Evolutionary conservation across 2,329 filamentous ascomycete genomes (phyloP).

Genomic region (Albifimbria verrucaria): DNA sequence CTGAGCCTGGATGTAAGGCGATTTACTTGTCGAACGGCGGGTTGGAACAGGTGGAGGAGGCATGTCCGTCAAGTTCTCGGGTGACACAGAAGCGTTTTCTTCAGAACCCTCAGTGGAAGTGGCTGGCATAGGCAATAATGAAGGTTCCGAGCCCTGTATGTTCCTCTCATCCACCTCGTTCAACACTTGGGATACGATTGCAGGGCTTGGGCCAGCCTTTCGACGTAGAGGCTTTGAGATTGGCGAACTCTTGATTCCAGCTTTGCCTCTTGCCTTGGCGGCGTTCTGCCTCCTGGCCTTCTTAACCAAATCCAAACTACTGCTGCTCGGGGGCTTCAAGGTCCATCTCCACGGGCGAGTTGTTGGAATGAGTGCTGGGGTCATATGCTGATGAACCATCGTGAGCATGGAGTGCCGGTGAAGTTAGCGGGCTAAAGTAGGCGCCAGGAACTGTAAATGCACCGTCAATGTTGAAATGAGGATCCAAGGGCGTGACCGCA

Average conservation of each 20-base stretch:
- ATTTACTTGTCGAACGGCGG: slow-evolving; percentile 61
- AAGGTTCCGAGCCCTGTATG: slow-evolving; percentile 27
- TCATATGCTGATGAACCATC: slow-evolving; percentile 43
- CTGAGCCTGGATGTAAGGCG: slow-evolving; percentile 63
- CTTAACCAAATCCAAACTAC: slow-evolving; percentile 47
- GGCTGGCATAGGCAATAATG: slow-evolving; percentile 34
- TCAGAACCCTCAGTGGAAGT: slow-evolving; percentile 54
- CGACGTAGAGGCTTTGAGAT: slow-evolving; percentile 65
- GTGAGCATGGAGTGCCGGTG: slow-evolving; percentile 71
- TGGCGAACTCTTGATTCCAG: slow-evolving; percentile 64
- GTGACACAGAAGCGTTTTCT: slow-evolving; percentile 63
- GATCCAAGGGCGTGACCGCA: slow-evolving; percentile 77
- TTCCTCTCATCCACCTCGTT: slow-evolving; percentile 47
- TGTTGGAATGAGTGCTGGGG: slow-evolving; percentile 41
- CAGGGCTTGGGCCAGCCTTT: slow-evolving; percentile 49
- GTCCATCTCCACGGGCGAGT: slow-evolving; percentile 57
- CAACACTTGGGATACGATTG: slow-evolving; percentile 53
- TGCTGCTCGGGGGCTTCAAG: slow-evolving; percentile 39
- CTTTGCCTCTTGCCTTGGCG: slow-evolving; percentile 48
- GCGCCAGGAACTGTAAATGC: slow-evolving; percentile 63
- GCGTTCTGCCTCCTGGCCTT: slow-evolving; percentile 51
- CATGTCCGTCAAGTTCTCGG: slow-evolving; percentile 63
- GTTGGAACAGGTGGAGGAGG: slow-evolving; percentile 65
- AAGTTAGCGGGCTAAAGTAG: slow-evolving; percentile 82
- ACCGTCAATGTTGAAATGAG: slow-evolving; percentile 60